Base-by-base conservation (phyloP, 805 yeast genomes). In the Candida gorgasii region DNA sequence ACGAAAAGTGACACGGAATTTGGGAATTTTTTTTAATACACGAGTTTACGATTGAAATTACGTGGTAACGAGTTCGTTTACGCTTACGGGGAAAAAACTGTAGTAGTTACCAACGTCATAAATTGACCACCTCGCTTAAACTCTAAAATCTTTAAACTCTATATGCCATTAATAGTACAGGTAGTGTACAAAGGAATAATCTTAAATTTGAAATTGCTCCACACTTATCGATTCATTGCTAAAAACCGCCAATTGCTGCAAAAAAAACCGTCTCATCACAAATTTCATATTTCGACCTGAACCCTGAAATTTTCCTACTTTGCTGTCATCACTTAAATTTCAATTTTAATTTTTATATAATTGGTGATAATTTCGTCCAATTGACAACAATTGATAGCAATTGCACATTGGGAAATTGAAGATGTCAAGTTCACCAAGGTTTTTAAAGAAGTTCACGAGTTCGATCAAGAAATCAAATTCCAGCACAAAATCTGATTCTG, bases 391-490 rank as follows among this genome's bases (percentile, higher is more conserved):
- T 28, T 28, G 31, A 28, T 13, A 5, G 14, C 12, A 5, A 28
- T 28, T 28, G 17, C 5, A 5, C n/a, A 30, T 30, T 30, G 9
- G 12, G 17, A 5, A 17, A 18, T 29, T 14, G 19, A 29, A 17
- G 8, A 26, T 36, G 39, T 32, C 43, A 18, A 30, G 23, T 24
- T 39, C 42, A 4, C 44, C 44, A 22, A 23, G 44, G 15, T 18
- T 41, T n/a, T 36, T 48, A 6, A 35, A 26, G 9, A 42, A 37
- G 26, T 43, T 48, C 23, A 48, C 47, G 24, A 43, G 34, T 13
- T 42, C 45, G 6, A 20, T 42, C 15, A 43, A 33, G n/a, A 16
- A 26, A 11, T 23, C 33, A 4, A n/a, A 14, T 19, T 18, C 33
- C 19, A 39, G 31, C 17, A 28, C 40, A 12, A 33, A 40, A 27